Evolutionary conservation across 305 asterid species (phyloP).

Genomic region (Coffea humblotiana): DNA sequence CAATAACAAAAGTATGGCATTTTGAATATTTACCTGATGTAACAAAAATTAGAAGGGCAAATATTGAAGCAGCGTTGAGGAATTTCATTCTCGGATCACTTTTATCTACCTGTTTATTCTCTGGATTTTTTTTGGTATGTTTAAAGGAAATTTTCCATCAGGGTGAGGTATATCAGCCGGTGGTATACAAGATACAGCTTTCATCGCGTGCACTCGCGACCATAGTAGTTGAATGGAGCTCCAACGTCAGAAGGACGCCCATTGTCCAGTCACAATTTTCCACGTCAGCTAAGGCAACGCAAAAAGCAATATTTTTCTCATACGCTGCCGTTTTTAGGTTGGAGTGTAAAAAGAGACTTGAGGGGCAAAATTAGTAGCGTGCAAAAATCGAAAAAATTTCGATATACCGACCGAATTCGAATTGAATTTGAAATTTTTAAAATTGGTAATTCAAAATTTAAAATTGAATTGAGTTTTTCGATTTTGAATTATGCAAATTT

Average conservation of each 20-base stretch:
- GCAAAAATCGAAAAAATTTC: too few species aligned
- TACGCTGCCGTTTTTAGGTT: background rate
- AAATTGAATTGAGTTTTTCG: too few species aligned
- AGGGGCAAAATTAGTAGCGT: too few species aligned
- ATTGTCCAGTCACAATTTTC: constrained; percentile 37
- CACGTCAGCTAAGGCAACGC: constrained; percentile 30
- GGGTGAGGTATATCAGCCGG: background rate
- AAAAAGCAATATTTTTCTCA: background rate
- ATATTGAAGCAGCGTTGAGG: constrained; percentile 28
- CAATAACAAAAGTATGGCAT: background rate
- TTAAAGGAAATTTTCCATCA: too few species aligned
- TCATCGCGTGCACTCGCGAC: background rate
- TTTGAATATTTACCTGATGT: constrained; percentile 41
- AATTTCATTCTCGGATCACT: constrained; percentile 20
- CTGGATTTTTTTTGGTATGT: too few species aligned
- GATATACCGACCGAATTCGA: too few species aligned
- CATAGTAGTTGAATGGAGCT: constrained; percentile 25
- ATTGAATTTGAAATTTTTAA: too few species aligned
- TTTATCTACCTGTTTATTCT: background rate
- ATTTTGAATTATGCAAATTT: too few species aligned
- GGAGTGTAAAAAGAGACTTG: too few species aligned
- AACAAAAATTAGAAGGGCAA: constrained; percentile 37
- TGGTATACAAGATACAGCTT: background rate
- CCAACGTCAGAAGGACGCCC: constrained; percentile 34
- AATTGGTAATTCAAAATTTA: too few species aligned